Base-by-base conservation (phyloP, 1,139 yeast genomes). In the Pichia sp. region DNA sequence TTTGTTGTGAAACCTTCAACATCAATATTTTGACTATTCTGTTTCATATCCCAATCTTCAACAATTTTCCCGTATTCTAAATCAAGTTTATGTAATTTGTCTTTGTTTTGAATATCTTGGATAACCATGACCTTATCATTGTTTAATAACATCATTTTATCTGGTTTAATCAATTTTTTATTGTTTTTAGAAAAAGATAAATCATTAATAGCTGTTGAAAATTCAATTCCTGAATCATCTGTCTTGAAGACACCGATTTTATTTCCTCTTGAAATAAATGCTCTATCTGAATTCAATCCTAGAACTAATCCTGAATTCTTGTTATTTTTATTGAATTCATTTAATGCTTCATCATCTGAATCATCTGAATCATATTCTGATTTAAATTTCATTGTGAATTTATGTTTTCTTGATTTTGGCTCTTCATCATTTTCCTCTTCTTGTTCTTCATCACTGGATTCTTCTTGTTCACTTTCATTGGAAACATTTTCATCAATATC, bases 191-290 rank as follows among this genome's bases (percentile, higher is more conserved):
- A 63, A 41, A 72, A 71, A n/a, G 73, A 61, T 30, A 87, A 62
- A 52, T 79, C 73, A 39, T 75, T 74, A 49, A 87, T 84, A 0
- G 95, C 76, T 1, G 95, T 79, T 31, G 74, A 68, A 55, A 75
- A 87, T 48, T 78, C 74, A 39, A 87, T 43, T 9, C 39, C 64
- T 27, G 68, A 70, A 11, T 69, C 74, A 29, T 73, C 72, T 27
- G 80, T 76, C 56, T 74, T 80, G 65, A 87, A 87, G 6, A 89
- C 90, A 24, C 96, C 96, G 45, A 89, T 69, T 55, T 77, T 79
- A 60, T 86, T 69, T 8, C 90, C 95, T 53, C 95, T 76, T 0
- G 84, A 80, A 29, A 89, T 92, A 61, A 74, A 89, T 0, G 95
- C 74, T 32, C 94, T 71, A 57, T 85, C 82, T 52, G 80, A 80